Percentiles rank a stretch among this genome's conserved stretches.
phyloP scores from a whole-genome alignment of 208 protist species.

The Tritrichomonas foetus region DNA sequence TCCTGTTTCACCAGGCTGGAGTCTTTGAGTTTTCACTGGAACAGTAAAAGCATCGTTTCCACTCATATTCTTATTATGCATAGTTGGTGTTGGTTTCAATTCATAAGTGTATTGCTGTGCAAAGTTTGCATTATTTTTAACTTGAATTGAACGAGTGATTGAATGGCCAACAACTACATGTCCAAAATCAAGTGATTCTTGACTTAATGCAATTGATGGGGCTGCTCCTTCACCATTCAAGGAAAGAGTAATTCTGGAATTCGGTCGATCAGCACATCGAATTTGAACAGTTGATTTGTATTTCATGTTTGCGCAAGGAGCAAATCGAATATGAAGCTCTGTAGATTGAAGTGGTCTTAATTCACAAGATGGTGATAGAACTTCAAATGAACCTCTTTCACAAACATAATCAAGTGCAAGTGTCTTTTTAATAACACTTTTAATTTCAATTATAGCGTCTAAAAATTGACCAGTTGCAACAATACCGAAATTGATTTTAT shows the following conservation, averaged over 20 bases:
- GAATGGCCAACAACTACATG: slow-evolving; percentile 9
- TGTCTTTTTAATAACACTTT: background rate
- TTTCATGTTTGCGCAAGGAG: background rate
- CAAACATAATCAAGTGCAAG: background rate
- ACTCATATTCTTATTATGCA: background rate
- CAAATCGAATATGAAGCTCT: background rate
- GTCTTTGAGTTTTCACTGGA: background rate
- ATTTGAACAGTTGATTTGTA: background rate
- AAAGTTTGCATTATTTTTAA: slow-evolving; percentile 31
- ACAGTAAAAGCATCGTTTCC: background rate
- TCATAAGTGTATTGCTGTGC: background rate
- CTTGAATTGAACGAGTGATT: background rate
- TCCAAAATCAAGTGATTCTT: background rate
- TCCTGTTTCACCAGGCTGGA: background rate
- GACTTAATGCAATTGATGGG: background rate
- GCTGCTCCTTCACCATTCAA: background rate
- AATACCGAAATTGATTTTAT: background rate
- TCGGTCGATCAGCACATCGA: background rate
- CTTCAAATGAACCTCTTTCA: background rate
- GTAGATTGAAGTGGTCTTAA: background rate
- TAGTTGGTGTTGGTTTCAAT: background rate
- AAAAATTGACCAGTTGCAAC: background rate
- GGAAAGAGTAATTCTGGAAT: background rate
- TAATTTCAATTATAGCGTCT: background rate
- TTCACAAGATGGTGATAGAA: background rate